Conservation (phyloP, 495 filamentous ascomycete genomes). For the Xylaria flabelliformis region DNA sequence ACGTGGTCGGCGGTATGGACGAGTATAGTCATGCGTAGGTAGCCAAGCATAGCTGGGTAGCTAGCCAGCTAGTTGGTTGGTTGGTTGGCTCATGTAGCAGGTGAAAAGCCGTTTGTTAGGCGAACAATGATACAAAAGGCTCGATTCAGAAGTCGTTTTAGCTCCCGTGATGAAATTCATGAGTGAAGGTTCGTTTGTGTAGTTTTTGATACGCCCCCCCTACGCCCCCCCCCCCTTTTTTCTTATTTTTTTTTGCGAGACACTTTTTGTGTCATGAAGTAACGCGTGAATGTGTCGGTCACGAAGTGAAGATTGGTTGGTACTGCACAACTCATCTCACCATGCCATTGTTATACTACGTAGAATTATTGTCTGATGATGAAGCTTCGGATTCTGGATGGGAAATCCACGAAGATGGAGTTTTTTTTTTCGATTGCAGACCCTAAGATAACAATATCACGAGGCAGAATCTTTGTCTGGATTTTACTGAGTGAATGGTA, state of each 20-base stretch:
- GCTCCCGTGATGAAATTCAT: not conserved
- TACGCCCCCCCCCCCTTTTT: too few relatives aligned
- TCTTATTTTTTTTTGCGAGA: not conserved
- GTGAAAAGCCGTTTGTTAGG: slow-evolving; percentile 4
- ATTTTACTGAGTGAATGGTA: not conserved
- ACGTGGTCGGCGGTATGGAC: not conserved
- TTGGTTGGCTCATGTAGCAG: not conserved
- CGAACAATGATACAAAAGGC: slow-evolving; percentile 13
- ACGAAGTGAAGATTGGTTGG: not conserved
- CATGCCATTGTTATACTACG: too few relatives aligned
- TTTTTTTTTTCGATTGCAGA: too few relatives aligned
- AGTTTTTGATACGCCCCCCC: too few relatives aligned
- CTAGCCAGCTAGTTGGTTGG: not conserved
- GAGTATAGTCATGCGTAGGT: not conserved
- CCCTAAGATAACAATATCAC: too few relatives aligned
- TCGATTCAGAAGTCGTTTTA: not conserved
- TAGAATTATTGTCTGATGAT: too few relatives aligned
- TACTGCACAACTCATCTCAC: too few relatives aligned
- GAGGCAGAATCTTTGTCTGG: too few relatives aligned
- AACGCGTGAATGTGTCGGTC: not conserved
- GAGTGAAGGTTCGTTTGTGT: not conserved
- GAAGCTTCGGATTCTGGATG: too few relatives aligned
- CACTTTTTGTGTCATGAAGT: not conserved
- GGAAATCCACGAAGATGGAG: too few relatives aligned
- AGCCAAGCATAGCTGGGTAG: not conserved